These are phyloP conservation scores for Termitomyces sp. DNA, from an alignment of 768 basidiomycete species.

Conservation along the genomic window DNA sequence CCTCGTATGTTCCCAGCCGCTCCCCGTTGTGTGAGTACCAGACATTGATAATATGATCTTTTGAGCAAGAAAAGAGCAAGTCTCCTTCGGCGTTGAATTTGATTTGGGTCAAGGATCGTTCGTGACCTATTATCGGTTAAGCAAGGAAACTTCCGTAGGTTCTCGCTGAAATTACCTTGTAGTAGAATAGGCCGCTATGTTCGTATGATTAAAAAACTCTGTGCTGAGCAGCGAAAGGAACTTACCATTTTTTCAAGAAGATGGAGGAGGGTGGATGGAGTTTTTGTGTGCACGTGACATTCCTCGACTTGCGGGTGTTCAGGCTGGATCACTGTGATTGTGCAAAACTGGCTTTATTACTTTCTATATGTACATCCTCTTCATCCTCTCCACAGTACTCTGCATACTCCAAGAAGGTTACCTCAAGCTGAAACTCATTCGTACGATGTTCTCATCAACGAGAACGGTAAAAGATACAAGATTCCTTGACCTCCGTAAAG, in stretches of 20 bases:
- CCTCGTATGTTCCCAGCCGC: constrained; percentile 92
- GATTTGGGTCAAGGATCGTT: constrained; percentile 95
- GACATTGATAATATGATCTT: constrained; percentile 92
- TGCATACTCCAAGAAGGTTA: no score
- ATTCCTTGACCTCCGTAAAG: no score
- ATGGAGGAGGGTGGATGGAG: constrained; percentile 4
- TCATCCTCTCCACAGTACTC: no score
- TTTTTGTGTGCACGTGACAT: constrained; percentile 17
- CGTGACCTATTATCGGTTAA: constrained; percentile 62
- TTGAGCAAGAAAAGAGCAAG: constrained; percentile 91
- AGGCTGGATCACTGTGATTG: no score
- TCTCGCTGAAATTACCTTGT: constrained; percentile 40
- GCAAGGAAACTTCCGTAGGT: not conserved
- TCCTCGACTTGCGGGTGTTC: constrained; percentile 3
- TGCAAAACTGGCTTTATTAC: no score
- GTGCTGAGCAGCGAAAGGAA: not conserved
- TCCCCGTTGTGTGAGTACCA: constrained; percentile 99
- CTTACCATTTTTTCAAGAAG: constrained; percentile 28
- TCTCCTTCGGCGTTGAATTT: constrained; percentile 97
- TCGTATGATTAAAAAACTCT: not conserved
- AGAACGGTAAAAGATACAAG: no score
- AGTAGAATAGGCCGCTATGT: constrained; percentile 66
- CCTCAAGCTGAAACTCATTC: no score
- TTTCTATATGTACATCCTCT: no score
- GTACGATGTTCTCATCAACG: no score